These are phyloP conservation scores for Leucocoprinus gongylophorus DNA, from an alignment of 1,284 basidiomycete species.

Conservation along the genomic window DNA sequence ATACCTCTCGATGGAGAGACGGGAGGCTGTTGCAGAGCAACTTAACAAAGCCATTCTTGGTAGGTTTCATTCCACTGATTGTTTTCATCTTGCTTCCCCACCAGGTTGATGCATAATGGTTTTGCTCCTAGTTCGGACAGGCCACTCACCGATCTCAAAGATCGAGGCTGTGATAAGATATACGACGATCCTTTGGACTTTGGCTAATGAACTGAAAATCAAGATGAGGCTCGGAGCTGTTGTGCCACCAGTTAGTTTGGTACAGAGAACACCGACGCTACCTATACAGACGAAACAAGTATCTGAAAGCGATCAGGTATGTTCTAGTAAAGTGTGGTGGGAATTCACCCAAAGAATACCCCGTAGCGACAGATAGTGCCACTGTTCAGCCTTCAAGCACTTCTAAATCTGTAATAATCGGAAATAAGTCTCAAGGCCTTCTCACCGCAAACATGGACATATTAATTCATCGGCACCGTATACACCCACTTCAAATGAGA, in stretches of 20 bases:
- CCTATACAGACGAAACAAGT: slow-evolving; percentile 5
- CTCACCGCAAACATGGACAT: neutral
- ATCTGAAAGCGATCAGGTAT: slow-evolving; percentile 23
- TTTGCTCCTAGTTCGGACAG: slow-evolving; percentile 39
- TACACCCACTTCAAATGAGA: neutral
- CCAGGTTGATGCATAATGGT: neutral
- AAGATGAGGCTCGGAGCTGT: slow-evolving; percentile 38
- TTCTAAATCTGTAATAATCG: slow-evolving; percentile 19
- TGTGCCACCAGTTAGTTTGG: slow-evolving; percentile 30
- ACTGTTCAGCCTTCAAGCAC: slow-evolving; percentile 43
- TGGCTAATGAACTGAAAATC: slow-evolving; percentile 42
- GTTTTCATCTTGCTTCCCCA: neutral
- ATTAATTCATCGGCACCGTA: neutral
- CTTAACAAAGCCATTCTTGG: slow-evolving; percentile 80
- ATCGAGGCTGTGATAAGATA: slow-evolving; percentile 58
- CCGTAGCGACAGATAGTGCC: slow-evolving; percentile 29
- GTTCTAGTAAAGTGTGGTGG: neutral
- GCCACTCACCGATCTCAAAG: slow-evolving; percentile 47
- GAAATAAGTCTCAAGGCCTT: neutral
- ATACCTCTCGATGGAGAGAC: slow-evolving; percentile 66
- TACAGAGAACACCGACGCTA: slow-evolving; percentile 5
- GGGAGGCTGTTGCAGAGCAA: slow-evolving; percentile 77
- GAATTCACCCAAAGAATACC: neutral
- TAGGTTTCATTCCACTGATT: slow-evolving; percentile 31
- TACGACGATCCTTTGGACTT: slow-evolving; percentile 50